Conservation (phyloP, 2,329 filamentous ascomycete species). For the Fusarium kyushuense region DNA sequence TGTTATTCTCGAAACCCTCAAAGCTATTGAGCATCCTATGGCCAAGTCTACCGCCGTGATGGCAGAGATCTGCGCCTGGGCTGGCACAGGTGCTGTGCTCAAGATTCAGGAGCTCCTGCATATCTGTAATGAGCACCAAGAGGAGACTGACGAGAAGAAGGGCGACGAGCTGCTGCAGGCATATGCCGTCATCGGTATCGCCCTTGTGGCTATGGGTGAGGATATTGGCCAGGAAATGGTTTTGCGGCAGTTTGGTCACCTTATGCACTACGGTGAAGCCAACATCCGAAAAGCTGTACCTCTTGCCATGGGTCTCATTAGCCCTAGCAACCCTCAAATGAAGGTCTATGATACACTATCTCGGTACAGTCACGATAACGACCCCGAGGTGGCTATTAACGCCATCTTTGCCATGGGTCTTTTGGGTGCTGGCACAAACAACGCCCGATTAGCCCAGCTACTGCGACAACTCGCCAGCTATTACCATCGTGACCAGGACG, state of each 20-base stretch:
- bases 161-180: slow-evolving; percentile 95
- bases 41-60: slow-evolving; percentile 94
- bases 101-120: slow-evolving; percentile 98
- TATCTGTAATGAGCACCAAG: slow-evolving; percentile 97
- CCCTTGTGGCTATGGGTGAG: slow-evolving; percentile 96
- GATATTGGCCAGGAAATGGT: slow-evolving; percentile 99
- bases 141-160: slow-evolving; percentile 94
- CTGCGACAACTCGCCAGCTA: slow-evolving; percentile 96
- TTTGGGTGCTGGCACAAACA: slow-evolving; percentile 96
- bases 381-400: slow-evolving; percentile 97
- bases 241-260: slow-evolving; percentile 92
- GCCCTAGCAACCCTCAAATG: slow-evolving; percentile 99
- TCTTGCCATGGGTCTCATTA: slow-evolving; percentile 95
- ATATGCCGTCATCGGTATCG: slow-evolving; percentile 94
- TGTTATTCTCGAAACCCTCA: slow-evolving; percentile 94
- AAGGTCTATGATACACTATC: slow-evolving; percentile 99
- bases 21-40: slow-evolving; percentile 97
- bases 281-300: slow-evolving; percentile 98
- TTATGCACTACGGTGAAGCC: slow-evolving; percentile 98
- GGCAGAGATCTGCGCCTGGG: slow-evolving; percentile 97
- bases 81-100: slow-evolving; percentile 93
- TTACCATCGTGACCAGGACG: slow-evolving; percentile 96
- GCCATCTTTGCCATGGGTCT: slow-evolving; percentile 99
- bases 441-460: slow-evolving; percentile 93
- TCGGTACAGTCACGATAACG: slow-evolving; percentile 97